These are phyloP conservation scores for Immersiporthe knoxdaviesiana DNA, from an alignment of 2,329 filamentous ascomycete genomes.

Conservation along the genomic window DNA sequence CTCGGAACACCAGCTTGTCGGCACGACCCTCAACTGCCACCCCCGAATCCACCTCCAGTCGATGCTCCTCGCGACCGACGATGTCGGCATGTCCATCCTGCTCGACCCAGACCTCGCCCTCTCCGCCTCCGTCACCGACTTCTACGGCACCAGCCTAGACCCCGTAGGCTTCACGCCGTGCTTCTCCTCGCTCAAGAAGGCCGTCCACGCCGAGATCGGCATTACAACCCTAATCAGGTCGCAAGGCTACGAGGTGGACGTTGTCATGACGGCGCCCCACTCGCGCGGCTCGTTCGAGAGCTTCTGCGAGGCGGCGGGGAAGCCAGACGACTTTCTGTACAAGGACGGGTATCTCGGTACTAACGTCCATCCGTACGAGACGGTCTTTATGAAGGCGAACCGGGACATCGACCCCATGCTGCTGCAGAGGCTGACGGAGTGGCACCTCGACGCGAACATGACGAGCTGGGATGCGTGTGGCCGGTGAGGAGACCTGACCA, in stretches of 20 bases:
- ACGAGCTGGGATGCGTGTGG: constrained; percentile 36
- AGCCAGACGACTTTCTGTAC: constrained; percentile 35
- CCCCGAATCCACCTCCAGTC: constrained; percentile 40
- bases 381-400: constrained; percentile 43
- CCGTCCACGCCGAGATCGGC: constrained; percentile 36
- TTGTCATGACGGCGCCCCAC: constrained; percentile 38
- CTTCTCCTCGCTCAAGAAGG: constrained; percentile 33
- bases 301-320: constrained; percentile 23
- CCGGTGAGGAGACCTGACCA: not conserved
- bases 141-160: constrained; percentile 32
- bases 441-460: constrained; percentile 35
- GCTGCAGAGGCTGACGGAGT: constrained; percentile 38
- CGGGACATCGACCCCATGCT: constrained; percentile 36
- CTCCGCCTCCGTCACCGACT: constrained; percentile 30
- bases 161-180: constrained; percentile 35
- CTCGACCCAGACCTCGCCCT: constrained; percentile 36
- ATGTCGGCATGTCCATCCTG: constrained; percentile 38
- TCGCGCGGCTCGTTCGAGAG: constrained; percentile 18
- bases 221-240: constrained; percentile 34
- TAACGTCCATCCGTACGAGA: constrained; percentile 44
- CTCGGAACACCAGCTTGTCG: constrained; percentile 38
- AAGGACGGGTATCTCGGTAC: constrained; percentile 37
- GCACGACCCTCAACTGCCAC: constrained; percentile 40
- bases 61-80: constrained; percentile 42
- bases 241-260: constrained; percentile 38